Evolutionary conservation across 371 early-diverging fungal genomes (phyloP).

Genomic region (Synchytrium microbalum): DNA sequence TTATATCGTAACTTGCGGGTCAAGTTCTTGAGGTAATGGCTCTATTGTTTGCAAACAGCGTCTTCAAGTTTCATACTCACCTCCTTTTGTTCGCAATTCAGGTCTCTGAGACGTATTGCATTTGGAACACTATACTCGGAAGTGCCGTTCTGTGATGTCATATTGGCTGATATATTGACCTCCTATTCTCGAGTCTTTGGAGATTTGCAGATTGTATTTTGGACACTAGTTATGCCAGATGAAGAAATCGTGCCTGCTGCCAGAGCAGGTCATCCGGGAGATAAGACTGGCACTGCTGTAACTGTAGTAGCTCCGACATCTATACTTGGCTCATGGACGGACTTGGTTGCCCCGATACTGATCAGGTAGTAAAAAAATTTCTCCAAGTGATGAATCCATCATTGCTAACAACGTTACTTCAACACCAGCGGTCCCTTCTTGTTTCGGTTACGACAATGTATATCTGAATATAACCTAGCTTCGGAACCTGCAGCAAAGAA

Average conservation of each 20-base stretch:
- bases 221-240: slow-evolving; percentile 23
- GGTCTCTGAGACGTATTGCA: slow-evolving; percentile 30
- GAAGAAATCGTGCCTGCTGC: no score
- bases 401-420: no score
- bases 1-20: slow-evolving; percentile 52
- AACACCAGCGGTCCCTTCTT: slow-evolving; percentile 78
- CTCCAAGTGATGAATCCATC: not conserved
- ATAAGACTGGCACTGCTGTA: slow-evolving; percentile 14
- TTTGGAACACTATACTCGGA: slow-evolving; percentile 38
- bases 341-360: slow-evolving; percentile 42
- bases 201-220: slow-evolving; percentile 61
- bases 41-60: not conserved
- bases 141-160: slow-evolving; percentile 73
- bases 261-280: slow-evolving; percentile 16
- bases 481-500: slow-evolving; percentile 16
- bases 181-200: slow-evolving; percentile 83
- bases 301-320: slow-evolving; percentile 2
- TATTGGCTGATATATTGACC: slow-evolving; percentile 88
- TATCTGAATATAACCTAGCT: slow-evolving; percentile 53
- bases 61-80: slow-evolving; percentile 1
- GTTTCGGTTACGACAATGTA: slow-evolving; percentile 80
- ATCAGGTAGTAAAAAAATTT: slow-evolving; percentile 38
- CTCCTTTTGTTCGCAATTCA: slow-evolving; percentile 9
- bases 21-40: slow-evolving; percentile 49
- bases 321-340: slow-evolving; percentile 13